A percentile compares a stretch with the other conserved stretches of the same genome.
phyloP scores from a whole-genome alignment of 208 protist genomes.

The Acanthamoeba rhysodes region DNA sequence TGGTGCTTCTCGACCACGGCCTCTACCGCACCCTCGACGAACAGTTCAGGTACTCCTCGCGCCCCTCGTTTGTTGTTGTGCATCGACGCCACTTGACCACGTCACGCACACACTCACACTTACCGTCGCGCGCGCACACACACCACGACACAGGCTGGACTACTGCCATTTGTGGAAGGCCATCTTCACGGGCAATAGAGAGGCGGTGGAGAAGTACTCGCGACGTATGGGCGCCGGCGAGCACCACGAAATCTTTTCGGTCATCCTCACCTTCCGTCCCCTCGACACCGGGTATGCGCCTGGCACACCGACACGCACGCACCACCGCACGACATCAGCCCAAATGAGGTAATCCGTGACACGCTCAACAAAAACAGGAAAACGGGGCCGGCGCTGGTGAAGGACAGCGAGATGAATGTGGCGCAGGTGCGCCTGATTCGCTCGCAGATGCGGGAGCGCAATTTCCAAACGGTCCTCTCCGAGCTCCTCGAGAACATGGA shows the following conservation, averaged over 20 bases:
- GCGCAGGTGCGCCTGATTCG: slow-evolving; percentile 58
- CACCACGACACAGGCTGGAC: slow-evolving; percentile 43
- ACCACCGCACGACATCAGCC: neutral
- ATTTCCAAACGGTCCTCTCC: slow-evolving; percentile 9
- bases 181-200: slow-evolving; percentile 71
- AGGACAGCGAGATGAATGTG: slow-evolving; percentile 39
- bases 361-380: neutral
- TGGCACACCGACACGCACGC: neutral
- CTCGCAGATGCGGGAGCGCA: slow-evolving; percentile 30
- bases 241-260: slow-evolving; percentile 61
- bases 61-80: neutral
- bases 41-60: slow-evolving; percentile 76
- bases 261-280: slow-evolving; percentile 64
- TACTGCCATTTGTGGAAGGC: slow-evolving; percentile 85
- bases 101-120: too few species aligned
- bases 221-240: slow-evolving; percentile 61
- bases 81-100: too few species aligned
- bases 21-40: slow-evolving; percentile 94
- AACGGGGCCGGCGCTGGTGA: neutral
- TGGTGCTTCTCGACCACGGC: slow-evolving; percentile 96
- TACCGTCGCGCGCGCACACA: neutral
- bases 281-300: neutral
- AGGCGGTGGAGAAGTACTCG: slow-evolving; percentile 72
- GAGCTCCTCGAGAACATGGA: slow-evolving; percentile 66
- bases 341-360: too few species aligned